Percentiles rank a stretch among this genome's conserved stretches.
Evolutionary conservation across 179 eudicot genomes (phyloP).

Genomic region (Silene coronaria): DNA sequence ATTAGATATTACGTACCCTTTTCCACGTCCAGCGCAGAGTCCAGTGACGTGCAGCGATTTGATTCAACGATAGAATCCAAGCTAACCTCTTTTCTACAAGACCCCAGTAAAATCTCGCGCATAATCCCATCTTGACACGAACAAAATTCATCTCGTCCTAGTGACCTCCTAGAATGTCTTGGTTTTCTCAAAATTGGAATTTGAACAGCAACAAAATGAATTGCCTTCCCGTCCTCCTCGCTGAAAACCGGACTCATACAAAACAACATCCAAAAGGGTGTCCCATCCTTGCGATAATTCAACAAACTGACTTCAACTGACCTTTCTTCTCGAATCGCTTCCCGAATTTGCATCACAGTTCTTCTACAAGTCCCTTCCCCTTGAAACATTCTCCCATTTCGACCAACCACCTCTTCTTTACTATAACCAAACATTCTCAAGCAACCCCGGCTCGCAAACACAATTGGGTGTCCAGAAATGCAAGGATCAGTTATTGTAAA

Average conservation of each 20-base stretch:
- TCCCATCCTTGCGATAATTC: constrained; percentile 80
- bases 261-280: constrained; percentile 86
- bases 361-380: constrained; percentile 61
- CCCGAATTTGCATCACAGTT: constrained; percentile 75
- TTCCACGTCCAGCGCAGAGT: constrained; percentile 32
- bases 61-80: constrained; percentile 32
- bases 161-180: constrained; percentile 35
- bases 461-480: constrained; percentile 75
- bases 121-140: constrained; percentile 36
- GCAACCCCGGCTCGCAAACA: constrained; percentile 70
- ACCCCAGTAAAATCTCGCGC: constrained; percentile 36
- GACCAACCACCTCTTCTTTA: constrained; percentile 68
- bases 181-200: constrained; percentile 55
- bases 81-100: constrained; percentile 67
- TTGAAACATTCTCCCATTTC: constrained; percentile 79
- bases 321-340: constrained; percentile 78
- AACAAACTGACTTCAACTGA: constrained; percentile 51
- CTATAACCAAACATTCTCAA: constrained; percentile 74
- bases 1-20: constrained; percentile 39
- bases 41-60: constrained; percentile 29
- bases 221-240: constrained; percentile 62
- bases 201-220: constrained; percentile 74
- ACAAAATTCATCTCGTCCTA: constrained; percentile 30
- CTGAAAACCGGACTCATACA: constrained; percentile 72
- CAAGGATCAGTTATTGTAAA: constrained; percentile 81